Conservation (phyloP, 2,329 filamentous ascomycete species). For the Helotiales sp. region DNA sequence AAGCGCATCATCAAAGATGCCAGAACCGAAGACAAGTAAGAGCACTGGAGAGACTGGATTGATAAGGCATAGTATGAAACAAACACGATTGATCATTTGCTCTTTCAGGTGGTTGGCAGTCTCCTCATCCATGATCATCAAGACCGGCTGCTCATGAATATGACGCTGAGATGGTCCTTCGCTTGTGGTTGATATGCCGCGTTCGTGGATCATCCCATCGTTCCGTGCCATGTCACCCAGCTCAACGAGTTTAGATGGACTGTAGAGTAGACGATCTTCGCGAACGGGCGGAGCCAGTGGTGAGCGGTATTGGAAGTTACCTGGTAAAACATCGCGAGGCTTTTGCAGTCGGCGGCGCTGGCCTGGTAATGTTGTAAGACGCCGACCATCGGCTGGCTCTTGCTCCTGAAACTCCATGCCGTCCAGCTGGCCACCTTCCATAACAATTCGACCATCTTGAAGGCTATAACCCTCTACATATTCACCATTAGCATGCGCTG, state of each 20-base stretch:
- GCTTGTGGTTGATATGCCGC: neutral
- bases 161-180: slow-evolving; percentile 12
- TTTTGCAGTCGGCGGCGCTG: no score
- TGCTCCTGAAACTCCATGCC: neutral
- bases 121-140: neutral
- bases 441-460: neutral
- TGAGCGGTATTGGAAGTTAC: slow-evolving; percentile 31
- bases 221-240: slow-evolving; percentile 19
- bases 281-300: slow-evolving; percentile 30
- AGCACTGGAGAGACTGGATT: no score
- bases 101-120: neutral
- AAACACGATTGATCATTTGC: slow-evolving; percentile 24
- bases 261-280: slow-evolving; percentile 32
- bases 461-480: neutral
- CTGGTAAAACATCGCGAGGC: neutral
- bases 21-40: slow-evolving; percentile 27
- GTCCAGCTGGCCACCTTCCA: neutral
- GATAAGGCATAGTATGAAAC: slow-evolving; percentile 28
- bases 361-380: no score
- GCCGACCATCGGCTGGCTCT: no score
- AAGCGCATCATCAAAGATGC: slow-evolving; percentile 29
- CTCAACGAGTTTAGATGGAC: slow-evolving; percentile 17
- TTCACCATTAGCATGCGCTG: neutral
- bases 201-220: slow-evolving; percentile 17
- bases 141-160: slow-evolving; percentile 6